These are phyloP conservation scores for Wallemia ichthyophaga DNA, from an alignment of 1,284 basidiomycete genomes.

Conservation along the genomic window DNA sequence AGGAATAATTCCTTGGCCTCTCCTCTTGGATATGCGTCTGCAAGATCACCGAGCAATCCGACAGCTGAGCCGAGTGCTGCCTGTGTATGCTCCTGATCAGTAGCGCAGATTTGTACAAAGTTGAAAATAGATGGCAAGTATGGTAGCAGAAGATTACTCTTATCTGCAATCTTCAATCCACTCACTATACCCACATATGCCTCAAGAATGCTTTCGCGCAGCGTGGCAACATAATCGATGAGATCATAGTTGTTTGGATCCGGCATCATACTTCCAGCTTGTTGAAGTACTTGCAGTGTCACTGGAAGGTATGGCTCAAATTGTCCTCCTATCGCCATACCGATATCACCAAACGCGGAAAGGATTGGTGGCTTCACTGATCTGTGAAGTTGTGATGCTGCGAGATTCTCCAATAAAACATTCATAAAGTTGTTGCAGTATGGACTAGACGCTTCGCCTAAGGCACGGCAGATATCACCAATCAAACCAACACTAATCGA, in stretches of 20 bases:
- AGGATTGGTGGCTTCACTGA: constrained; percentile 90
- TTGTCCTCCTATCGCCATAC: constrained; percentile 53
- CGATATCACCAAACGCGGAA: constrained; percentile 88
- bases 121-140: constrained; percentile 48
- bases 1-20: constrained; percentile 52
- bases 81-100: constrained; percentile 61
- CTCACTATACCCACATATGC: constrained; percentile 86
- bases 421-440: constrained; percentile 72
- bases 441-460: constrained; percentile 49
- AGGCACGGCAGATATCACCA: constrained; percentile 74
- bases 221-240: constrained; percentile 63
- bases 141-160: constrained; percentile 40
- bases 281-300: constrained; percentile 66
- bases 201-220: constrained; percentile 85
- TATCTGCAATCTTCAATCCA: constrained; percentile 54
- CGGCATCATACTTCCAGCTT: constrained; percentile 59
- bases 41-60: constrained; percentile 74
- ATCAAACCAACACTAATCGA: constrained; percentile 85
- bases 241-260: constrained; percentile 66
- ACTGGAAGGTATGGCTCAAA: constrained; percentile 76
- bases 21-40: constrained; percentile 48
- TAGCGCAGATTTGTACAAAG: constrained; percentile 46
- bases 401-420: constrained; percentile 65
- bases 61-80: constrained; percentile 39
- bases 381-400: constrained; percentile 64